Evolutionary conservation across 139 green algal genomes (phyloP).

Genomic region (Coccomyxa sp.): DNA sequence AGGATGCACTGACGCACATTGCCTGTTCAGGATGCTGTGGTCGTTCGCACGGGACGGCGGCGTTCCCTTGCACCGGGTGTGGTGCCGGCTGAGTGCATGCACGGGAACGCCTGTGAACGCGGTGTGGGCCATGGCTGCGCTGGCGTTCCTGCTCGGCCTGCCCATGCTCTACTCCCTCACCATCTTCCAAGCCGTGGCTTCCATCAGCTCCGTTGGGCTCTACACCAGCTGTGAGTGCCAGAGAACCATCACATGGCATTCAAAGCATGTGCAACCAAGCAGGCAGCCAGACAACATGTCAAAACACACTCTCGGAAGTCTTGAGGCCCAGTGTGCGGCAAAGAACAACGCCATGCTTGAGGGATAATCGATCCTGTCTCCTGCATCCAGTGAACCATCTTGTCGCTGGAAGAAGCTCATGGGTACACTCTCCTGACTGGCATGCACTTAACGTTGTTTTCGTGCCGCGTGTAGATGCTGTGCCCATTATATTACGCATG

Average conservation of each 20-base stretch:
- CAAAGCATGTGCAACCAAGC: background rate
- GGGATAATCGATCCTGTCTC: too few relatives aligned
- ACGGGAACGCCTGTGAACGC: background rate
- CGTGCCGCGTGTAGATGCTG: background rate
- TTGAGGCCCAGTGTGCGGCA: too few relatives aligned
- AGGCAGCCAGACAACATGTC: background rate
- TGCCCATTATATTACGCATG: background rate
- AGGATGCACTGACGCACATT: background rate
- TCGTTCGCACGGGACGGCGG: background rate
- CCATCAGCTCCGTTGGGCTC: background rate
- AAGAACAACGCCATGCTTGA: background rate
- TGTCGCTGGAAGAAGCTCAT: too few relatives aligned
- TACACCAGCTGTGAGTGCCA: background rate
- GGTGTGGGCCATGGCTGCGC: background rate
- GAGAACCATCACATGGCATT: background rate
- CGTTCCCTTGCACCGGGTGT: background rate
- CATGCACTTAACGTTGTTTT: too few relatives aligned
- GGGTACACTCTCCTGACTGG: too few relatives aligned
- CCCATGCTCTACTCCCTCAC: background rate
- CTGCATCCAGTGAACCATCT: too few relatives aligned
- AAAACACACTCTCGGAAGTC: too few relatives aligned
- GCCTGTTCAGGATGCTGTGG: background rate
- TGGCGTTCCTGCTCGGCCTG: constrained; percentile 23
- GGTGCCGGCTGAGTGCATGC: background rate
- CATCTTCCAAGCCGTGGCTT: background rate